Base-by-base conservation (phyloP, 208 protist species). In the Phytomonas sp. region DNA sequence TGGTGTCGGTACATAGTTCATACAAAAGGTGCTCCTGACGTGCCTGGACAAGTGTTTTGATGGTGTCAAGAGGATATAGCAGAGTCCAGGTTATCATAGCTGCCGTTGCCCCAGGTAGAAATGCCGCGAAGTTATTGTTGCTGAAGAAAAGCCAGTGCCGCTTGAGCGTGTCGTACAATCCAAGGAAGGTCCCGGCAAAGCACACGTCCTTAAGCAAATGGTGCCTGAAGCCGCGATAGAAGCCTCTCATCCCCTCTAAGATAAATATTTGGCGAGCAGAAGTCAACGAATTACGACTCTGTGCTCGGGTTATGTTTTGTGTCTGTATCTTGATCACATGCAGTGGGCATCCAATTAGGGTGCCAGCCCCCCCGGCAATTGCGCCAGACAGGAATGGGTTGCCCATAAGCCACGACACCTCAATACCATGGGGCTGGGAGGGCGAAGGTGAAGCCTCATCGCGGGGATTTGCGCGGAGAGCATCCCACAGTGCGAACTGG, bases 261-360 rank as follows among this genome's bases (percentile, higher is more conserved):
- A 56, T 31, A 40, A 71, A 80, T 62, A 96, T 94, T 26, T 82
- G 70, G 4, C 68, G 30, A 65, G 78, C 77, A 68, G 85, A 96
- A 53, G 88, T 88, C 86, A 85, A 92, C 34, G 88, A 83, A 72
- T 93, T 96, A 4, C 74, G 72, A 9, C 81, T 93, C 61, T 66
- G 65, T 13, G 51, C 30, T 4, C 67, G 61, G 0, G 91, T 94
- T 36, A 75, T 72, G 65, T 83, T 85, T 73, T 96, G 91, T 26
- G 91, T 94, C 43, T 85, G 79, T n/a, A 96, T 87, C 69, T 96
- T 96, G 36, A 96, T 82, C 20, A 96, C 91, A 70, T 96, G 85
- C 80, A 94, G 86, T 9, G 91, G 91, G 68, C 91, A 96, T 9
- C 91, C 87, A 71, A 96, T 88, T 33, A 93, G 36, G 29, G 91